Evolutionary conservation across 371 early-diverging fungal species (phyloP), one percentile per base, ranked within the genome.

Genomic region (Mucor mucedo): DNA sequence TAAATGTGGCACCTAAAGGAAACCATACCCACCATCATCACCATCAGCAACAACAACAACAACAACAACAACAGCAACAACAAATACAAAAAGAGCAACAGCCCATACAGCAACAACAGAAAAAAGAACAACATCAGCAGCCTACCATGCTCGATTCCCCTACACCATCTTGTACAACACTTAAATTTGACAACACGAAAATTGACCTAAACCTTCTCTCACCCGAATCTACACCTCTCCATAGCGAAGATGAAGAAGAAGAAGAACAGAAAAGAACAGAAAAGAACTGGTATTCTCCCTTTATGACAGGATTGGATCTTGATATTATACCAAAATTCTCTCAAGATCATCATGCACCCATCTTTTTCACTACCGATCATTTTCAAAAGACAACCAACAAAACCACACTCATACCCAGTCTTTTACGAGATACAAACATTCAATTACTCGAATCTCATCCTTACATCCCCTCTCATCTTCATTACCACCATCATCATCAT

Each of bases 211-310:
- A 60, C 35, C 48, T 64, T 29, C 35, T 60, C 16, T 54, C 55
- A 5, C 41, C 58, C 10, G 65, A 61, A 1, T 48, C 50, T 6
- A 69, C 69, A n/a, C 65, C 69, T 42, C 44, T 55, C 35, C 57
- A 65, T 11, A 61, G 62, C 29, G 65, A 61, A 39, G 66, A 63
- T 52, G 63, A 70, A 29, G 10, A 28, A 50, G 61, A 52, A n/a
- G n/a, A n/a, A n/a, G n/a, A n/a, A n/a, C n/a, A n/a, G n/a, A n/a
- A n/a, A 11, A 53, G 45, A 16, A 63, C 49, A 47, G 39, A 27
- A 4, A 63, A 60, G 11, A 68, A 62, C 49, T 70, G 74, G 71
- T 74, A 74, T 62, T 74, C 74, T 8, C 74, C 74, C 5, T 74
- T 74, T 48, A 68, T 66, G 10, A 71, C 74, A 28, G 74, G 74